phyloP scores from a whole-genome alignment of 2,329 filamentous ascomycete genomes.

The Fusarium sp. region DNA sequence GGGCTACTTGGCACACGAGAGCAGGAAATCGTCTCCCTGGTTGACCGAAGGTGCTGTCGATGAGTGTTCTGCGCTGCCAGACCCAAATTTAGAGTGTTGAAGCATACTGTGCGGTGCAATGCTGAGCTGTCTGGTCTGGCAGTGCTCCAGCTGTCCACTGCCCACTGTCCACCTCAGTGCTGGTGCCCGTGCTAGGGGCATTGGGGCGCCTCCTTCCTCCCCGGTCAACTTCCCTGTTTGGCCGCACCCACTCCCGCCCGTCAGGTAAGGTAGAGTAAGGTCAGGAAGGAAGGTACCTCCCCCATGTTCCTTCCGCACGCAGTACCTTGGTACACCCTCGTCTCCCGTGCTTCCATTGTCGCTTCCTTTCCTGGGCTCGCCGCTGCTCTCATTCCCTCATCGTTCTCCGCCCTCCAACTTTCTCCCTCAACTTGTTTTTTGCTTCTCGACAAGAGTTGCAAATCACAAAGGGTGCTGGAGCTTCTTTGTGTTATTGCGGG shows the following conservation, averaged over 20 bases:
- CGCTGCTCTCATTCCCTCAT: conserved; percentile 48
- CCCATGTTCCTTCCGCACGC: conserved; percentile 31
- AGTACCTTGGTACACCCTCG: conserved; percentile 46
- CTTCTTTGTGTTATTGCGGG: conserved; percentile 37
- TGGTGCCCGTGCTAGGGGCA: conserved; percentile 1
- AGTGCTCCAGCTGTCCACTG: conserved; percentile 5
- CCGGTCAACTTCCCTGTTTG: conserved; percentile 46
- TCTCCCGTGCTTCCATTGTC: conserved; percentile 31
- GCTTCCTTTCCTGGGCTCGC: conserved; percentile 42
- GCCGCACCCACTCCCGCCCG: conserved; percentile 44
- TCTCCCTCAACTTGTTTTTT: conserved; percentile 45
- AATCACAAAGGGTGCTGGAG: conserved; percentile 42
- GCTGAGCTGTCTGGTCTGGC: conserved; percentile 28
- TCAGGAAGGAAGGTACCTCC: conserved; percentile 16
- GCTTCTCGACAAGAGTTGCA: conserved; percentile 46
- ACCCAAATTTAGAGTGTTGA: conserved; percentile 28
- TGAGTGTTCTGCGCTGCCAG: conserved; percentile 12
- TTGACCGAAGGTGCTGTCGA: conserved; percentile 17
- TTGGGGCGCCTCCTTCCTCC: conserved; percentile 31
- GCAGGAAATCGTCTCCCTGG: conserved; percentile 29
- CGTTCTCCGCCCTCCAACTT: conserved; percentile 50
- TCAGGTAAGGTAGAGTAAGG: conserved; percentile 28
- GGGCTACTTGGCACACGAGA: conserved; percentile 39
- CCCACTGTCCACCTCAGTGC: neutral
- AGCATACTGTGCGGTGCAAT: conserved; percentile 25